Percentiles rank a stretch among this genome's conserved stretches.
These are phyloP conservation scores for Aspergillus sparsus DNA, from an alignment of 495 filamentous ascomycete genomes.

Conservation along the genomic window DNA sequence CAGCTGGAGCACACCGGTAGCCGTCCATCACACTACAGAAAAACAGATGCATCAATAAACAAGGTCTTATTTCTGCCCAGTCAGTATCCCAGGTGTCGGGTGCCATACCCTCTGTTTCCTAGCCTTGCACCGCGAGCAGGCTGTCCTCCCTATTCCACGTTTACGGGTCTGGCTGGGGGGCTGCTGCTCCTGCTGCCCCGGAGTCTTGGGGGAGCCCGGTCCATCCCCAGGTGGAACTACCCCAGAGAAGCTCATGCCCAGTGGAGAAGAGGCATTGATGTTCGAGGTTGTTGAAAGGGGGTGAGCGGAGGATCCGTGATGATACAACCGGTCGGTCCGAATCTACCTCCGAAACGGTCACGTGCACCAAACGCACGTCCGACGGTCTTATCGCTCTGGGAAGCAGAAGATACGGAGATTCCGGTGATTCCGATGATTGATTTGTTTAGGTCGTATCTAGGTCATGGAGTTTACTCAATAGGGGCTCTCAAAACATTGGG, in stretches of 20 bases:
- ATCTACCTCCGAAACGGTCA: too few relatives aligned
- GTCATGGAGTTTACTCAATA: too few relatives aligned
- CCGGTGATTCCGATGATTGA: too few relatives aligned
- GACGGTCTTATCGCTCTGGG: too few relatives aligned
- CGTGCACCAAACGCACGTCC: too few relatives aligned
- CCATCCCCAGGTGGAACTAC: not conserved
- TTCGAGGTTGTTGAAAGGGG: not conserved
- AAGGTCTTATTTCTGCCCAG: not conserved
- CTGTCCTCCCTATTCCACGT: slow-evolving; percentile 46
- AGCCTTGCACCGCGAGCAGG: slow-evolving; percentile 53
- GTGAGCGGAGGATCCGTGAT: not conserved
- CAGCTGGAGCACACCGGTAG: slow-evolving; percentile 51
- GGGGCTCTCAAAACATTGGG: too few relatives aligned
- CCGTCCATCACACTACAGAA: not conserved
- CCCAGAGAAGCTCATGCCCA: not conserved
- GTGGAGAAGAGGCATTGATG: not conserved
- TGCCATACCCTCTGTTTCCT: slow-evolving; percentile 50
- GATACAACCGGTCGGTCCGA: not conserved
- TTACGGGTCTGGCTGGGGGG: slow-evolving; percentile 36
- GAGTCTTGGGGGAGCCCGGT: not conserved
- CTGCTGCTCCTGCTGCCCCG: not conserved
- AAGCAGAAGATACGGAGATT: too few relatives aligned
- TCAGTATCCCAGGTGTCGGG: not conserved
- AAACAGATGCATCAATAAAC: not conserved
- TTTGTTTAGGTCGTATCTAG: too few relatives aligned